Base-by-base conservation (phyloP, 768 basidiomycete species). In the Hericium erinaceus region DNA sequence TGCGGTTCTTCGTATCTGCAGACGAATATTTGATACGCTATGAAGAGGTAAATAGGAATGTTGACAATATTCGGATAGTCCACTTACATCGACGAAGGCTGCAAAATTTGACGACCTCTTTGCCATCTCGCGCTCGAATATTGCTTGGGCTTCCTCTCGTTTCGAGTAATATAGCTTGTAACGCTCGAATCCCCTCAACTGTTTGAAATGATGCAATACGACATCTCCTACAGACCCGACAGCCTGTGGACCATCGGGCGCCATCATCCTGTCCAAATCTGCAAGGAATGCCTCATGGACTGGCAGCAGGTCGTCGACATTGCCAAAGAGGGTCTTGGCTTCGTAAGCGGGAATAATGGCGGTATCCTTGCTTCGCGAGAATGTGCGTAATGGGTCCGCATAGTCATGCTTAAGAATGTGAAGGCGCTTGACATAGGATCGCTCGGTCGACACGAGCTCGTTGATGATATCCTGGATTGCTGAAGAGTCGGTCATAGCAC, bases 141-240 rank as follows among this genome's bases (percentile, higher is more conserved):
- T 90, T 37, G 75, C 70, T 68, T 95, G 95, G 0, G 92, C 92
- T 65, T 95, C 92, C 72, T 95, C 95, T 53, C 93, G 84, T 68
- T 95, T 94, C 64, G 83, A 81, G 64, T 95, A 95, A 71, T 92
- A 98, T 64, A 87, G 85, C 64, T 82, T 87, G 70, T 97, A 98
- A 61, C 89, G 85, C 63, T 97, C 93, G 66, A 98, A 95, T 2
- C 91, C 92, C 55, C 79, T 76, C 40, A 86, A 70, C 16, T 87
- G 84, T 66, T 86, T 91, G 72, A 98, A 91, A 74, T 98, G 94
- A 58, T 80, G 80, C 58, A 95, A 72, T 20, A 86, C 84, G 51
- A 95, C 85, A 67, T 95, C 92, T 10, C 93, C 95, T 7, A 97
- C 76, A 9, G 84, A 82, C 24, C 80, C 80, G 46, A 85, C 77